A percentile compares a stretch with the other conserved stretches of the same genome.
phyloP scores from a whole-genome alignment of 2,329 filamentous ascomycete species.

The Diplodia corticola region DNA sequence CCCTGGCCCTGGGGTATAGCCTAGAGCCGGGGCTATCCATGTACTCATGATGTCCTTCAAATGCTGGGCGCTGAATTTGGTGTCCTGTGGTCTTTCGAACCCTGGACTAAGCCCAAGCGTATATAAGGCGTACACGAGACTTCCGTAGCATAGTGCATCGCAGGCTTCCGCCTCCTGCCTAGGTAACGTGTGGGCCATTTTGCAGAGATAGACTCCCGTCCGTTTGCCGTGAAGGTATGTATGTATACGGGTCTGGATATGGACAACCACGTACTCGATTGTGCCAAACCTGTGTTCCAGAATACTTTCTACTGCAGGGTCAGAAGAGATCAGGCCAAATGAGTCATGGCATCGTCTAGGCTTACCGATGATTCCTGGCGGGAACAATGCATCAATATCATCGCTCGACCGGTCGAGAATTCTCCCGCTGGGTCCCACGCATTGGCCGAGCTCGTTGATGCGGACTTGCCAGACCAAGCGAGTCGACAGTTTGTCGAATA shows the following conservation, averaged over 20 bases:
- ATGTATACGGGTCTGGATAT: no score
- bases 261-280: background rate
- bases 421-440: background rate
- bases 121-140: background rate
- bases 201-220: background rate
- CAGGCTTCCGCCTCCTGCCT: background rate
- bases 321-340: background rate
- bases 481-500: background rate
- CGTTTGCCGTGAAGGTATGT: no score
- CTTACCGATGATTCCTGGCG: background rate
- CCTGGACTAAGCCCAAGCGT: background rate
- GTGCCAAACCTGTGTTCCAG: background rate
- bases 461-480: background rate
- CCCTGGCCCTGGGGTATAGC: no score
- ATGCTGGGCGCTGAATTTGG: no score
- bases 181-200: fast-evolving
- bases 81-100: background rate
- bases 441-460: background rate
- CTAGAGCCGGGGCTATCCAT: no score
- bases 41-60: no score
- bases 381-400: background rate
- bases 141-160: background rate
- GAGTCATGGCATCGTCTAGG: background rate
- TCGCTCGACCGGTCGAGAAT: background rate
- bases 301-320: background rate